Percentiles rank a stretch among this genome's conserved stretches.
These are phyloP conservation scores for Colletotrichum karsti DNA, from an alignment of 2,329 filamentous ascomycete species.

Conservation along the genomic window DNA sequence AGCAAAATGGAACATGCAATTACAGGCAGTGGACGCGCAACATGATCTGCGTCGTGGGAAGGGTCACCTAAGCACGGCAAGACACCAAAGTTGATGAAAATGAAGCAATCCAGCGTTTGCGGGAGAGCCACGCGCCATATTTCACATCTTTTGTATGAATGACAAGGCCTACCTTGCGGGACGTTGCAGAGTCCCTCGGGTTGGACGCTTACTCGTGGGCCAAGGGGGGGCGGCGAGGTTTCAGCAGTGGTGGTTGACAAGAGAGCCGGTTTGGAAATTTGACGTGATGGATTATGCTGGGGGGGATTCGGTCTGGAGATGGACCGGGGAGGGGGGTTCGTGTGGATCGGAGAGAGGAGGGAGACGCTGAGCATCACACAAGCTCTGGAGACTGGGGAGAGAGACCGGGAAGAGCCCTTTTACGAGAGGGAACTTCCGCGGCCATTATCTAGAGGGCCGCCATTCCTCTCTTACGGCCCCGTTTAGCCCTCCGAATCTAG, in stretches of 20 bases:
- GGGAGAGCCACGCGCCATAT: not conserved
- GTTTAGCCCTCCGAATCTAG: too few relatives aligned
- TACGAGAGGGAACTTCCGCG: too few relatives aligned
- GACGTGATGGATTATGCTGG: slow-evolving; percentile 12
- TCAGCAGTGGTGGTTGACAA: slow-evolving; percentile 21
- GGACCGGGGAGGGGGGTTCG: not conserved
- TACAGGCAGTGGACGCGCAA: not conserved
- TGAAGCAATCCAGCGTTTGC: not conserved
- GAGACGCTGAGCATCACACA: too few relatives aligned
- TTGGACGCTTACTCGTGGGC: not conserved
- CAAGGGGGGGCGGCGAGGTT: slow-evolving; percentile 9
- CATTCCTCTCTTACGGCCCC: too few relatives aligned
- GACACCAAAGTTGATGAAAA: too few relatives aligned
- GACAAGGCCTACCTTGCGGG: not conserved
- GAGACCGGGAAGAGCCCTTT: too few relatives aligned
- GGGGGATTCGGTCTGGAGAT: not conserved
- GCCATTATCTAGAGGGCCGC: too few relatives aligned
- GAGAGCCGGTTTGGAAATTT: slow-evolving; percentile 24
- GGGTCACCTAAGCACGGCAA: not conserved
- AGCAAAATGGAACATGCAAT: slow-evolving; percentile 23
- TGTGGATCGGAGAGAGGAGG: not conserved
- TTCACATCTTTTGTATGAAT: not conserved
- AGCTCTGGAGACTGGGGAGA: not conserved
- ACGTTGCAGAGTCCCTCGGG: slow-evolving; percentile 4
- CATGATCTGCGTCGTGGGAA: not conserved